These are phyloP conservation scores for Paspalum vaginatum DNA, from an alignment of 176 grass and related monocot genomes.

Conservation along the genomic window DNA sequence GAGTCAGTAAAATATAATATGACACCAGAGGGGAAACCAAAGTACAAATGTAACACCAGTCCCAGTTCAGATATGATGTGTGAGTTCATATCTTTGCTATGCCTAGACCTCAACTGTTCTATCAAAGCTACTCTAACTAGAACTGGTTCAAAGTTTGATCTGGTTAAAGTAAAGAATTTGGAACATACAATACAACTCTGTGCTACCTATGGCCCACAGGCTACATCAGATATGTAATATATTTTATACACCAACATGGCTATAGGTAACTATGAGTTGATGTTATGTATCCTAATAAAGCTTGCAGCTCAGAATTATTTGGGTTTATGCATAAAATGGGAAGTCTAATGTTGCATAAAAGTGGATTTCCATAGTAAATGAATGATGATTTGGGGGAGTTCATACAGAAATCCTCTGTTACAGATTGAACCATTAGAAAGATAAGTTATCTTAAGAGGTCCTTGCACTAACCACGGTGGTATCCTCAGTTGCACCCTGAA, in stretches of 20 bases:
- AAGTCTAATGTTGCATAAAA: neutral
- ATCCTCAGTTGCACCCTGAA: neutral
- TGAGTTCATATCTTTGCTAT: neutral
- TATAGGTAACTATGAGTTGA: neutral
- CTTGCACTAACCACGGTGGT: neutral
- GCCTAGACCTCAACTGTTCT: neutral
- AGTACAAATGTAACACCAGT: neutral
- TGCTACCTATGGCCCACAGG: neutral
- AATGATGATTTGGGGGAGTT: neutral
- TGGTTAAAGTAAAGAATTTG: slow-evolving; percentile 14
- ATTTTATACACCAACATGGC: neutral
- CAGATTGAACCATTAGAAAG: neutral
- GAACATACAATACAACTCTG: neutral
- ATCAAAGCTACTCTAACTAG: neutral
- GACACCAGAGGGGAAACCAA: neutral
- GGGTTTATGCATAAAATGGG: neutral
- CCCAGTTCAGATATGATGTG: neutral
- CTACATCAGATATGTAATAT: neutral
- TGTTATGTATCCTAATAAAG: neutral
- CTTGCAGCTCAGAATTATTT: neutral
- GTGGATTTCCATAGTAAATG: slow-evolving; percentile 8
- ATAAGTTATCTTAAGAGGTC: neutral
- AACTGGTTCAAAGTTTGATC: neutral
- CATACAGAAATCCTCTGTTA: neutral
- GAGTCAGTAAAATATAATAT: neutral